Conservation (phyloP, 805 yeast species). For the Metschnikowia henanensis region DNA sequence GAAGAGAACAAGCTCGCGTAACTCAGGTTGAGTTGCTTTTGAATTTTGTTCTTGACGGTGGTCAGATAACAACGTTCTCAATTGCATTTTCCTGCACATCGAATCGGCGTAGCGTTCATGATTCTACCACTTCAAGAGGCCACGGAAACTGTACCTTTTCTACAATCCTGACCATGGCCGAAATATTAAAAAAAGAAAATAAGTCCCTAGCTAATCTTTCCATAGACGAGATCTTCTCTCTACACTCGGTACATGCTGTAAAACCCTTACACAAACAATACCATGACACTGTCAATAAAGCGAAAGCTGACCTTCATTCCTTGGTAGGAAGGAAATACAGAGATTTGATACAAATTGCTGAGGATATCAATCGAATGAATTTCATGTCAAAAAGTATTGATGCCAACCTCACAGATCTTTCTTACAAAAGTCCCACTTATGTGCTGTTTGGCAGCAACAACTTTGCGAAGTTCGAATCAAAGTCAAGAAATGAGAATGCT, state of each 20-base stretch:
- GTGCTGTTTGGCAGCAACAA: constrained; percentile 24
- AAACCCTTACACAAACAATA: constrained; percentile 31
- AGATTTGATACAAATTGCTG: constrained; percentile 44
- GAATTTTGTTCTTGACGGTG: no score
- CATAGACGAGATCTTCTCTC: constrained; percentile 36
- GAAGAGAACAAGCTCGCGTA: no score
- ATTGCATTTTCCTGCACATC: constrained; percentile 7
- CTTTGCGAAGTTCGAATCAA: constrained; percentile 23
- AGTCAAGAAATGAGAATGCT: constrained; percentile 19
- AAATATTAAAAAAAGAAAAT: neutral
- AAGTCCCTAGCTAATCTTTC: constrained; percentile 14
- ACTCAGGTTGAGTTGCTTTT: no score
- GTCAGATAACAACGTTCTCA: no score
- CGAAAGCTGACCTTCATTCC: constrained; percentile 34
- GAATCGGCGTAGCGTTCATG: neutral
- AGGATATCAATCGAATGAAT: constrained; percentile 38
- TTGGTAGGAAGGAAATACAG: constrained; percentile 43
- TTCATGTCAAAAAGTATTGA: constrained; percentile 23
- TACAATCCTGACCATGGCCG: constrained; percentile 1
- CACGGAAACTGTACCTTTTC: no score
- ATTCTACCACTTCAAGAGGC: no score
- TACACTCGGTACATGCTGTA: constrained; percentile 32
- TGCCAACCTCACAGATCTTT: constrained; percentile 27
- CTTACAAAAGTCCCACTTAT: constrained; percentile 31
- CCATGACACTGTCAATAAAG: constrained; percentile 24